Base-by-base conservation (phyloP, 257 asterid genomes). In the Solanum ossicruentum region DNA sequence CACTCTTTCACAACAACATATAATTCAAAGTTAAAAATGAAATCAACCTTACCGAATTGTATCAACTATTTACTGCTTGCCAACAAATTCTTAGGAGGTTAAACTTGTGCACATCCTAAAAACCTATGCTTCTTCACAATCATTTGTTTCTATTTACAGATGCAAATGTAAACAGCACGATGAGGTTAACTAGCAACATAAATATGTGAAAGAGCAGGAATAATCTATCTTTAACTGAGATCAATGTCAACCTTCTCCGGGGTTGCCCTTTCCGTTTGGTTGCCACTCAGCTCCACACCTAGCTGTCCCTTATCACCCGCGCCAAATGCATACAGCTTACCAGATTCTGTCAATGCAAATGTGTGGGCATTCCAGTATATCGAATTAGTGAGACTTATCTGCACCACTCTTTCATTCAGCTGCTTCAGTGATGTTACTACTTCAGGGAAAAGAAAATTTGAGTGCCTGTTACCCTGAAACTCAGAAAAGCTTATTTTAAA, bases 241-340 rank as follows among this genome's bases (percentile, higher is more conserved):
- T 92, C 95, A 81, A 97, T 85, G 13, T 91, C 92, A 61, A 97
- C 98, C 17, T 87, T 88, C 77, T 93, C 98, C 0, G 99, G 99
- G 51, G 87, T 91, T 6, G 94, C 95, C 90, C 98, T 93, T 88
- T 94, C 99, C 2, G 92, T 90, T 83, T 95, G 95, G 86, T 92
- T 88, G 11, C 84, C 88, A 13, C 80, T 91, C 57, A 93, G 99
- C 84, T 93, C 94, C 7, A 97, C 92, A 0, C 99, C 99, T 8
- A 97, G 93, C 91, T 97, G 99, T 49, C 99, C 99, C 87, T 94
- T 92, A 87, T 97, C 99, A 43, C 99, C 99, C 2, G 99, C 93
- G 12, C 99, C 99, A 73, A 97, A 97, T 7, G 99, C 98, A 56
- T 92, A 97, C 7, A 97, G 92, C 91, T 95, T 94, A 86, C 93